A percentile compares a stretch with the other conserved stretches of the same genome.
Evolutionary conservation across 2,329 filamentous ascomycete species (phyloP).

Genomic region (Penicillium sp.): DNA sequence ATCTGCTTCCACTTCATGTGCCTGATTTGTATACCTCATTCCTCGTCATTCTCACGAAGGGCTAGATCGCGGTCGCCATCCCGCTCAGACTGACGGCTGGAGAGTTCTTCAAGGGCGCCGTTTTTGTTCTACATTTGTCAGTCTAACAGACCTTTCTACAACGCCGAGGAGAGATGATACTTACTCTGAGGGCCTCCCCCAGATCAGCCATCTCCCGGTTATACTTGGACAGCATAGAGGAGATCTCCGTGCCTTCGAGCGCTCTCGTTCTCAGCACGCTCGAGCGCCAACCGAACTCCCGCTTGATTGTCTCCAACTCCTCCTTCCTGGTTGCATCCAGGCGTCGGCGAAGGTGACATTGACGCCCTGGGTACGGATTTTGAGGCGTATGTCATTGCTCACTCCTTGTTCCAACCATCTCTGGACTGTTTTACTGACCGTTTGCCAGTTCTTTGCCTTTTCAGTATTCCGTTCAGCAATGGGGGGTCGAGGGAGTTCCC

Average conservation of each 20-base stretch:
- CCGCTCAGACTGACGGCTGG: constrained; percentile 70
- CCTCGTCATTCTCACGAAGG: constrained; percentile 90
- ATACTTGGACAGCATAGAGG: constrained; percentile 88
- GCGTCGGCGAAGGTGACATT: no score
- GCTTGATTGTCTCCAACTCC: constrained; percentile 88
- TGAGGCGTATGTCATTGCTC: no score
- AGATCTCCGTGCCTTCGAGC: constrained; percentile 89
- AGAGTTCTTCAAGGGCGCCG: constrained; percentile 75
- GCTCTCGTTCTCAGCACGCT: constrained; percentile 85
- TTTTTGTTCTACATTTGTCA: constrained; percentile 66
- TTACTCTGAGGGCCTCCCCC: constrained; percentile 71
- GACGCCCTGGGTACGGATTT: no score
- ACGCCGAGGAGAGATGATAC: constrained; percentile 6
- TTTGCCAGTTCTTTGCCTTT: no score
- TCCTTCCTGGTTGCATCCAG: constrained; percentile 90
- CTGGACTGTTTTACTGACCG: no score
- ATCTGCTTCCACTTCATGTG: constrained; percentile 49
- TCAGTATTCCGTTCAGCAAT: no score
- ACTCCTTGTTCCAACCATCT: no score
- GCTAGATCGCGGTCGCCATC: constrained; percentile 79
- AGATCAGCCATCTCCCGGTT: constrained; percentile 96
- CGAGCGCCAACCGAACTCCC: constrained; percentile 87
- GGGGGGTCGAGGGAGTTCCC: no score
- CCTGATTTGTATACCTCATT: constrained; percentile 95
- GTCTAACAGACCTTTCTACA: constrained; percentile 4